Base-by-base conservation (phyloP, 768 basidiomycete genomes). In the Agrocybe chaxingu region DNA sequence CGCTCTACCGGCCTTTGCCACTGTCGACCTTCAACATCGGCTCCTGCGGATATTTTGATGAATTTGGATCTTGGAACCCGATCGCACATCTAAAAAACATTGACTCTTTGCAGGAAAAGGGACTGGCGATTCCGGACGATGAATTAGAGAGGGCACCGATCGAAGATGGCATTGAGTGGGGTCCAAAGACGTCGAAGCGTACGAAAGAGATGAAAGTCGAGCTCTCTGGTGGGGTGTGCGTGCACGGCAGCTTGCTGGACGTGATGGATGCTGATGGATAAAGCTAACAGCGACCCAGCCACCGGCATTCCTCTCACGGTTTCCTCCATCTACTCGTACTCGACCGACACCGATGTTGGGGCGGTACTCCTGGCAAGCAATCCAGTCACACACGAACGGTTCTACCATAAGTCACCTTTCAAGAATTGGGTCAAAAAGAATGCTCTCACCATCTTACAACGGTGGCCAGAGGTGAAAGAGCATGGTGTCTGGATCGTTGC, bases 401-500 rank as follows among this genome's bases (percentile, higher is more conserved):
- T 54, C 43, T 63, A 58, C 31, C 55, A 57, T 32, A 42, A 48
- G 6, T 48, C 53, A 9, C 56, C 58, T 3, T 59, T 63, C 54
- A 61, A 59, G 37, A 55, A 56, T 3, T 63, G 62, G 62, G 48
- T 57, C 32, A 57, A 58, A 40, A 38, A 49, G 31, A 63, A 63
- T 45, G 60, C 60, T 8, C 36, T 42, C 4, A 41, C 35, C 9
- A 47, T 63, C 16, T 49, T 63, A 3, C 43, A 52, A 29, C 38
- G 45, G 8, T 57, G 56, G 50, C 56, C 56, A 8, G 60, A 63
- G 40, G 56, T 61, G 12, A 59, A 58, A 35, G 43, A 56, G 0
- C 51, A 61, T 18, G 58, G 56, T 1, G 30, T 63, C 12, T 63
- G 62, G 62, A 46, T 63, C 16, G 47, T 63, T 24, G 61, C 62